Evolutionary conservation across 805 yeast species (phyloP), one percentile per base, ranked within the genome.

Genomic region (Candida fluviatilis): DNA sequence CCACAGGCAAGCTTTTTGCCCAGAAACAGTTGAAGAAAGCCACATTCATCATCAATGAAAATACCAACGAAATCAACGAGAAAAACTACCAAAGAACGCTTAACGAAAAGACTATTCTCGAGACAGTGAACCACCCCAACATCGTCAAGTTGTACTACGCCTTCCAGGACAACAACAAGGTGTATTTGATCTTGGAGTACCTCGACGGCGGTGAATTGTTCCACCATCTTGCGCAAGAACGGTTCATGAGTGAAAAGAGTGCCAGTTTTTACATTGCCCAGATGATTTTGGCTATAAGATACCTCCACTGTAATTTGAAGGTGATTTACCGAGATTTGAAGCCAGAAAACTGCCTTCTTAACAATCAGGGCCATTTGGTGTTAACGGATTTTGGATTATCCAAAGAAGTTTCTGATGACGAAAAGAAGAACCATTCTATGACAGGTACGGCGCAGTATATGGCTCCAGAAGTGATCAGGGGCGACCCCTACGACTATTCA

Each of bases 361-460:
- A 68, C 35, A 47, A 69, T 3, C 38, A 44, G 7, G 74, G 74
- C 2, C 58, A 66, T 44, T 55, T 68, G 40, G 73, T 67, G 10
- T 57, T 68, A 38, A 68, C 74, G 2, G 74, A 68, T 45, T 68
- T 68, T 45, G 74, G 74, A 1, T 55, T 68, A 31, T 63, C 69
- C 2, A 68, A 68, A 42, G 65, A 62, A n/a, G 51, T 58, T 2
- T 45, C 43, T 31, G 54, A 51, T 28, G 41, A 43, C 23, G 50
- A 47, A 7, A 37, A 43, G 23, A 49, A 43, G 30, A 45, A 32
- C 5, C 50, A 53, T 39, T 65, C 70, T 8, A 65, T 68, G 48
- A 68, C 66, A 13, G 74, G 74, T 5, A 69, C 74, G 1, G 64
- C 71, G 1, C 71, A 68, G 47, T 69, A 69, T 46, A 69, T 69